phyloP scores from a whole-genome alignment of 2,329 filamentous ascomycete species.

The Arthrocladium fulminans region DNA sequence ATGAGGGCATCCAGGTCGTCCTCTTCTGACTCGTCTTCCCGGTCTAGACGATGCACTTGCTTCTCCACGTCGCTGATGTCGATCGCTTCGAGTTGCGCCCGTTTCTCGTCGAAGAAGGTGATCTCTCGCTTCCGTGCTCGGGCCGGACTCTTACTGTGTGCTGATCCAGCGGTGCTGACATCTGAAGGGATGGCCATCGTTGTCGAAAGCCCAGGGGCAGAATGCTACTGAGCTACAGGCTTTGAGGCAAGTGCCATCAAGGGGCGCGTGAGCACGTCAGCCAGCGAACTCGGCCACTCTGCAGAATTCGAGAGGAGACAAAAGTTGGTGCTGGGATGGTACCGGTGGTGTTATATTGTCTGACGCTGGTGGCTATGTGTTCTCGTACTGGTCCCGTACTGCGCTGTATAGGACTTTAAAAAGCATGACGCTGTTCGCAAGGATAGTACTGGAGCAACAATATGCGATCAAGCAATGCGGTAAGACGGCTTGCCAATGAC shows the following conservation, averaged over 20 bases:
- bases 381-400: neutral
- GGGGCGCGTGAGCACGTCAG: too few relatives aligned
- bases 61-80: conserved; percentile 1
- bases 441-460: neutral
- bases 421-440: neutral
- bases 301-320: too few relatives aligned
- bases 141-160: conserved; percentile 9
- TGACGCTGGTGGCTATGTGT: neutral
- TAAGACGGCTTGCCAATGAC: neutral
- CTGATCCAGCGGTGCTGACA: conserved; percentile 15
- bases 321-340: too few relatives aligned
- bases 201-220: neutral
- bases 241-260: too few relatives aligned
- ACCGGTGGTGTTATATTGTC: neutral
- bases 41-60: neutral
- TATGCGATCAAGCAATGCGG: neutral
- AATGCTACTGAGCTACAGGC: too few relatives aligned
- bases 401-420: neutral
- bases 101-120: conserved; percentile 2
- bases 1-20: conserved; percentile 82
- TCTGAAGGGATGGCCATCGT: conserved; percentile 13
- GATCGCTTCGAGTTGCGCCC: neutral
- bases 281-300: too few relatives aligned
- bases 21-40: conserved; percentile 54
- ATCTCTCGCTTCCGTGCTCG: conserved; percentile 3